Evolutionary conservation across 1,284 basidiomycete genomes (phyloP), one percentile per base, ranked within the genome.

Genomic region (Chalciporus piperatoides): DNA sequence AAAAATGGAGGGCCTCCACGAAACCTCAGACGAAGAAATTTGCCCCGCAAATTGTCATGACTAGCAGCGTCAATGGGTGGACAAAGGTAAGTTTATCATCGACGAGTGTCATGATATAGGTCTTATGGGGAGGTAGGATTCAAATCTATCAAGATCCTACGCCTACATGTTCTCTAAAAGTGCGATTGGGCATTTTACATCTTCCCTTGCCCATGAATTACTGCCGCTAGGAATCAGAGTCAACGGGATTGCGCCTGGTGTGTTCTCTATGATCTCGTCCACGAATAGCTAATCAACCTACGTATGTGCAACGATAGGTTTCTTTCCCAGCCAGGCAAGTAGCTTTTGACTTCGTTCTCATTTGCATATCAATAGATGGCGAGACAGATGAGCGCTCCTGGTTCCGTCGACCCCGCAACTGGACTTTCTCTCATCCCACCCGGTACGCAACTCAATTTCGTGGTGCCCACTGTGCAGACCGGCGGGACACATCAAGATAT

Each of bases 41-140:
- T 55, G 73, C 69, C 1, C 75, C 77, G 1, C 76, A 77, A 58
- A 63, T 79, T 23, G 62, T 78, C 40, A 78, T 78, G 73, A 79
- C 76, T 1, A 74, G 72, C 44, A 77, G 74, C 47, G 76, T 78
- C 75, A 78, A 77, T 55, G 77, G 76, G 1, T 79, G 75, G 76
- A 74, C 76, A 15, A 78, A 79, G 68, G 72, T 70, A 55, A 41
- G n/a, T 21, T 10, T 1, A 33, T 36, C 6, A 7, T 10, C 10
- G 24, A 25, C 7, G 15, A 12, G 8, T 19, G 23, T 27, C 17
- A 11, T 17, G 17, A 23, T 17, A n/a, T 17, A n/a, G 17, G 23
- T 1, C 6, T 41, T n/a, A 10, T 7, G 17, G 48, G 25, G 3
- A 15, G 25, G 3, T 48, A 75, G 71, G 76, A 78, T 56, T 62